Percentiles rank a stretch among this genome's conserved stretches.
These are phyloP conservation scores for Eremochloa ophiuroides DNA, from an alignment of 176 grass and related monocot genomes.

Conservation along the genomic window DNA sequence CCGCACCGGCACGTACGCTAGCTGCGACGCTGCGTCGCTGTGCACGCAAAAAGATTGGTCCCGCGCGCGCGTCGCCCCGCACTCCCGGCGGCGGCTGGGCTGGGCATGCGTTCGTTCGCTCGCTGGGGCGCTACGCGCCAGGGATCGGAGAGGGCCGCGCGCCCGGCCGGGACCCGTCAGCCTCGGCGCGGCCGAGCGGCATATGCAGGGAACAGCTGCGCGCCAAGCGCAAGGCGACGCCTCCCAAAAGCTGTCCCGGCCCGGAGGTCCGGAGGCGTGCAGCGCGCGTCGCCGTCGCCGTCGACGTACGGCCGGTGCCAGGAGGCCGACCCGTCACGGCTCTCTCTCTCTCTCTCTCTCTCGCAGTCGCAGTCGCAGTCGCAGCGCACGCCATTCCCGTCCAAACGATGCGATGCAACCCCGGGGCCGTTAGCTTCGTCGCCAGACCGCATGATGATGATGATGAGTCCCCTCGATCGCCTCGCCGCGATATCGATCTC, in stretches of 20 bases:
- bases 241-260: constrained; percentile 28
- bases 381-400: constrained; percentile 13
- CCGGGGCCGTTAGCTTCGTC: too few species aligned
- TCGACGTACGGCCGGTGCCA: too few species aligned
- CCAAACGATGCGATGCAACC: background rate
- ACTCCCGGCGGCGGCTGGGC: too few species aligned
- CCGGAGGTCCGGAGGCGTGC: background rate
- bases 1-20: background rate
- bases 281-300: background rate
- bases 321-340: too few species aligned
- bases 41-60: background rate
- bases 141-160: background rate
- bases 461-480: too few species aligned
- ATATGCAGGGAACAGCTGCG: constrained; percentile 32
- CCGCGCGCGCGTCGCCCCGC: background rate
- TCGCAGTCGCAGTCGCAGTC: background rate
- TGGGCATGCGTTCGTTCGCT: too few species aligned
- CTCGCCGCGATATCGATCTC: too few species aligned
- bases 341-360: too few species aligned
- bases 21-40: background rate
- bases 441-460: too few species aligned
- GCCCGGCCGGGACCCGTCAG: background rate
- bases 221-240: constrained; percentile 55
- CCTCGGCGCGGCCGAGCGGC: background rate
- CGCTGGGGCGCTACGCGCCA: background rate